These are phyloP conservation scores for Teunomyces panamensis DNA, from an alignment of 805 yeast genomes.

Conservation along the genomic window DNA sequence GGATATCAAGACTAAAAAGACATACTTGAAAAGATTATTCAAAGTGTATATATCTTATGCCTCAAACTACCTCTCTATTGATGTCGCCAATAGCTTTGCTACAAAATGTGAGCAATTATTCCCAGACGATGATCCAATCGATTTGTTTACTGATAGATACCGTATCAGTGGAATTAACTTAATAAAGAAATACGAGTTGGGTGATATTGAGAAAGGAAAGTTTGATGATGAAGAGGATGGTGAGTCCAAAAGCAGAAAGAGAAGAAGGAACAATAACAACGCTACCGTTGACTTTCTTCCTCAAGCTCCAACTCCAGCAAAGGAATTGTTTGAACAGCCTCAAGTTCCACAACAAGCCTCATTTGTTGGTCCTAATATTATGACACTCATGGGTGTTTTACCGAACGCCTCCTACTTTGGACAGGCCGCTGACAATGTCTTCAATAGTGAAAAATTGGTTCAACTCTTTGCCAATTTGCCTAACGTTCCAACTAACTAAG, in stretches of 20 bases:
- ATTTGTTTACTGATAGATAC: slow-evolving; percentile 37
- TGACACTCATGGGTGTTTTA: slow-evolving; percentile 25
- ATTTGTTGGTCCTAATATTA: slow-evolving; percentile 12
- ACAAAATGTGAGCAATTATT: slow-evolving; percentile 62
- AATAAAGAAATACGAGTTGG: slow-evolving; percentile 36
- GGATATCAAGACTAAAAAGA: slow-evolving; percentile 22
- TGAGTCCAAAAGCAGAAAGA: slow-evolving; percentile 9
- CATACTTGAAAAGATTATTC: slow-evolving; percentile 28
- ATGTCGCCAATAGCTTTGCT: slow-evolving; percentile 64
- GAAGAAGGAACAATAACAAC: slow-evolving; percentile 2
- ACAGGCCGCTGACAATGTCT: slow-evolving; percentile 43
- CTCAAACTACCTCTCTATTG: slow-evolving; percentile 64
- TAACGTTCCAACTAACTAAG: slow-evolving; percentile 15
- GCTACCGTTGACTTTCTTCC: background rate
- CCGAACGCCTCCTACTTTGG: slow-evolving; percentile 62
- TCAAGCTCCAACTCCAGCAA: background rate
- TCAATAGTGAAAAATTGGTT: slow-evolving; percentile 55
- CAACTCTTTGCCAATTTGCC: slow-evolving; percentile 34
- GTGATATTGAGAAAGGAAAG: slow-evolving; percentile 19
- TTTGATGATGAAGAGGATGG: slow-evolving; percentile 18
- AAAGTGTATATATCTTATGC: slow-evolving; percentile 63
- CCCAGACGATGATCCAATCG: slow-evolving; percentile 52
- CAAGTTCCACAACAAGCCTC: slow-evolving; percentile 6
- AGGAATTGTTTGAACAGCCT: background rate
- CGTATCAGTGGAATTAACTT: slow-evolving; percentile 36